Evolutionary conservation across 2,329 filamentous ascomycete species (phyloP), one percentile per base, ranked within the genome.

Genomic region (Diaporthe destruens): DNA sequence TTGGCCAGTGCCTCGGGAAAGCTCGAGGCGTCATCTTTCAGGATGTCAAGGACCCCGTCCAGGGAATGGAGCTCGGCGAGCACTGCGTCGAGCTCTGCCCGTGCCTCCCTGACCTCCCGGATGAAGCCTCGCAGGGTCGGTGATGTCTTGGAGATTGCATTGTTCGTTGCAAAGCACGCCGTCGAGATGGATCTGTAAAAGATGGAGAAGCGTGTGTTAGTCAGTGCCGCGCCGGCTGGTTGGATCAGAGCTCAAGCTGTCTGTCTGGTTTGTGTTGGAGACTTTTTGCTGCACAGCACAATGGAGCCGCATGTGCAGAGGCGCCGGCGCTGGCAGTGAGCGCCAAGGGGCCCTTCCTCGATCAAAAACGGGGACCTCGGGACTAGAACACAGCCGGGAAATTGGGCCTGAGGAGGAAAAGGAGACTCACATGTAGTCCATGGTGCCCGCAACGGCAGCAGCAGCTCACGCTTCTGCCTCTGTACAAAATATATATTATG

Each of bases 21-120:
- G 34, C 78, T 71, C 5, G 76, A 75, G 9, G 81, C 81, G 74
- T 85, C 83, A 71, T 85, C 82, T 57, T 79, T 80, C 65, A 85
- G 75, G 18, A 85, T 76, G 63, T 80, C 79, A 11, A 85, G 76
- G 2, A 84, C 80, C 47, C 79, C 79, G 69, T 82, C 80, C 61
- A 85, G 79, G 54, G 83, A 84, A 72, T 84, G 80, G 36, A 85
- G 75, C 74, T 85, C 83, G 72, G 82, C 80, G 42, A 82, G 82
- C 49, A 85, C 78, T 39, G 75, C 78, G 47, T 84, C 80, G 20
- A 84, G 76, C 32, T 84, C 83, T 44, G 80, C 76, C 20, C 83
- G 80, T 3, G 83, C 81, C 73, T 84, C 83, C 49, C 82, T 82
- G 1, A 85, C 81, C 23, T 83, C 79, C 47, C 82, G 82, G 9